phyloP scores from a whole-genome alignment of 495 filamentous ascomycete species.

The Hypoxylon lenormandii region DNA sequence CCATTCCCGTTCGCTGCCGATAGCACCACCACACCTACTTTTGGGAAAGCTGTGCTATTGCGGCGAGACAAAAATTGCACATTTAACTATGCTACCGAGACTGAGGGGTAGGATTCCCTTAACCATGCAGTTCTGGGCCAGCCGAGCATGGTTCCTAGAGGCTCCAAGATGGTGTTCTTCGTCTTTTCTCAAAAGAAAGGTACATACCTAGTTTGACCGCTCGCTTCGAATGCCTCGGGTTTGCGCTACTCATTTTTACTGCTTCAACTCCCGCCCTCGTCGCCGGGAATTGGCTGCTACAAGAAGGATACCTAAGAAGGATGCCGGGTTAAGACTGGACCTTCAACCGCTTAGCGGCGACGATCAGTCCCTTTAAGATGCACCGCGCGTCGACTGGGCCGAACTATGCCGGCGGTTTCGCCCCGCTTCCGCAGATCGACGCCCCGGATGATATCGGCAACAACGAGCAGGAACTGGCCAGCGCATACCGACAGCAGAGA shows the following conservation, averaged over 20 bases:
- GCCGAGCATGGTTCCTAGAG: background rate
- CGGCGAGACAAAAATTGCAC: constrained; percentile 11
- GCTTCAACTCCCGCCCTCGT: background rate
- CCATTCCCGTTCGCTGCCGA: constrained; percentile 16
- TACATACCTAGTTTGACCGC: background rate
- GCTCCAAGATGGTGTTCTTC: constrained; percentile 7
- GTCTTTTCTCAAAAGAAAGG: background rate
- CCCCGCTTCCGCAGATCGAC: constrained; percentile 39
- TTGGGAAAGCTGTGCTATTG: constrained; percentile 4
- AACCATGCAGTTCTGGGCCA: constrained; percentile 15
- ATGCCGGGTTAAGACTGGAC: constrained; percentile 11
- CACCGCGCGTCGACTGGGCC: constrained; percentile 20
- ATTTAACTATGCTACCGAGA: constrained; percentile 15
- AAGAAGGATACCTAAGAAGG: constrained; percentile 2
- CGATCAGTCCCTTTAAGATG: constrained; percentile 15
- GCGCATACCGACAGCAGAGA: constrained; percentile 13
- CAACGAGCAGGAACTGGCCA: constrained; percentile 1
- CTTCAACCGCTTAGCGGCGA: constrained; percentile 8
- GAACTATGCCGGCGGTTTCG: constrained; percentile 30
- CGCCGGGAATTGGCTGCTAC: background rate
- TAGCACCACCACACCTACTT: constrained; percentile 26
- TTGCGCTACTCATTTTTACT: constrained; percentile 1
- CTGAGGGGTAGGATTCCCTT: constrained; percentile 33
- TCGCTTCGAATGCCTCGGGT: background rate
- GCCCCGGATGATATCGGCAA: constrained; percentile 1